Percentiles rank a stretch among this genome's conserved stretches.
phyloP scores from a whole-genome alignment of 352 stramenopile species.

The Pythium sp. region DNA sequence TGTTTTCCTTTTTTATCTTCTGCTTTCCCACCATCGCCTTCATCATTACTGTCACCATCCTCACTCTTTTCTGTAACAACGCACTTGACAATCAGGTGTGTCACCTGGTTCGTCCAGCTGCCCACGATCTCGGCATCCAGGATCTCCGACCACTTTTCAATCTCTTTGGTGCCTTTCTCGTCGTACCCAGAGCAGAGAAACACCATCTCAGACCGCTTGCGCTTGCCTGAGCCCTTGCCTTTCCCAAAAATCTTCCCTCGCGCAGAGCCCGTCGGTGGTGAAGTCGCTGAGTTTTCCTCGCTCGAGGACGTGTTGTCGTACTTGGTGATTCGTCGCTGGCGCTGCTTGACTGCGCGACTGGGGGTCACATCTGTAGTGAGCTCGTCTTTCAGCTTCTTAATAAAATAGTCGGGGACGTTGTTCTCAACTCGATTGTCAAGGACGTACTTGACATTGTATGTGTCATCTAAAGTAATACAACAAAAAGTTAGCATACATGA shows the following conservation, averaged over 20 bases:
- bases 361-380: conserved; percentile 41
- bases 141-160: conserved; percentile 38
- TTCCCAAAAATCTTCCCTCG: background rate
- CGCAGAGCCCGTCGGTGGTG: background rate
- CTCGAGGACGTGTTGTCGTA: conserved; percentile 9
- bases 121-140: conserved; percentile 47
- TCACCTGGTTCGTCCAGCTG: conserved; percentile 60
- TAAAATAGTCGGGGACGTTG: conserved; percentile 35
- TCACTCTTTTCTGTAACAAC: conserved; percentile 35
- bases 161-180: conserved; percentile 35
- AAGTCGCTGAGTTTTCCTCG: background rate
- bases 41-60: conserved; percentile 2
- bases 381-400: conserved; percentile 34
- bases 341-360: conserved; percentile 28
- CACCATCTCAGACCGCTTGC: conserved; percentile 38
- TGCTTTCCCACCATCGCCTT: no score
- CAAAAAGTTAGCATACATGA: conserved; percentile 13
- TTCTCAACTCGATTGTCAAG: conserved; percentile 32
- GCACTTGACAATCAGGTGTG: conserved; percentile 83
- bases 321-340: conserved; percentile 18
- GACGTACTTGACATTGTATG: conserved; percentile 63
- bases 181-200: conserved; percentile 63
- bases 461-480: conserved; percentile 27
- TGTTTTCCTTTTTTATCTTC: background rate
- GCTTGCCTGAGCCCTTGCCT: conserved; percentile 12